Evolutionary conservation across 192 early-diverging fungal species (phyloP).

Genomic region (Coemansia sp.): DNA sequence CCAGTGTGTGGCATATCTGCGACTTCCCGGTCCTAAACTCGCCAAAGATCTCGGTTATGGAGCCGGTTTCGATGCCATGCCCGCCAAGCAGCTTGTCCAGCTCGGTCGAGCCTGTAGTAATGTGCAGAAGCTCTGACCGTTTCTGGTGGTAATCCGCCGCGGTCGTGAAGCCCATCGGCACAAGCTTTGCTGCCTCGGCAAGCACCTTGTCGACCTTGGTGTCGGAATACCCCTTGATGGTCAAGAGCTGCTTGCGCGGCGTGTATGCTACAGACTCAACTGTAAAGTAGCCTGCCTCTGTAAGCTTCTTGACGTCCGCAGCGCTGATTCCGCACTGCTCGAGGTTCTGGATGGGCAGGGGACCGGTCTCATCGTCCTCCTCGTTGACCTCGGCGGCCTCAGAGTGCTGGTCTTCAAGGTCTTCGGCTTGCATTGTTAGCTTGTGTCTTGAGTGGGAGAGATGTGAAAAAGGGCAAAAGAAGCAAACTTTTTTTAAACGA

Average conservation of each 20-base stretch:
- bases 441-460: background rate
- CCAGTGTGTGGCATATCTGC: slow-evolving; percentile 93
- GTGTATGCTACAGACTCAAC: slow-evolving; percentile 94
- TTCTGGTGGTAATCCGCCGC: slow-evolving; percentile 87
- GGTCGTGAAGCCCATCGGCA: slow-evolving; percentile 94
- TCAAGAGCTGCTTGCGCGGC: slow-evolving; percentile 79
- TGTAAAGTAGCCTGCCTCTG: slow-evolving; percentile 82
- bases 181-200: slow-evolving; percentile 85
- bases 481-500: background rate
- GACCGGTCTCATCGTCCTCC: slow-evolving; percentile 56
- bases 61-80: slow-evolving; percentile 89
- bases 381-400: slow-evolving; percentile 55
- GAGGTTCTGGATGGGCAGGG: slow-evolving; percentile 55
- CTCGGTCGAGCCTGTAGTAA: slow-evolving; percentile 89
- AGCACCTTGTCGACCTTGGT: slow-evolving; percentile 94
- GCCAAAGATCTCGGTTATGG: slow-evolving; percentile 97
- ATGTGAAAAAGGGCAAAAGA: background rate
- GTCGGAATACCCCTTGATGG: slow-evolving; percentile 94
- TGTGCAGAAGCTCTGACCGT: slow-evolving; percentile 74
- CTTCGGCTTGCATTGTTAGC: slow-evolving; percentile 46
- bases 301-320: slow-evolving; percentile 80
- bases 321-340: slow-evolving; percentile 70
- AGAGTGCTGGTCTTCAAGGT: slow-evolving; percentile 46
- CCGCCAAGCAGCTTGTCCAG: slow-evolving; percentile 91
- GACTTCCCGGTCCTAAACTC: slow-evolving; percentile 98